These are phyloP conservation scores for Aspergillus brasiliensis DNA, from an alignment of 2,329 filamentous ascomycete genomes.

Conservation along the genomic window DNA sequence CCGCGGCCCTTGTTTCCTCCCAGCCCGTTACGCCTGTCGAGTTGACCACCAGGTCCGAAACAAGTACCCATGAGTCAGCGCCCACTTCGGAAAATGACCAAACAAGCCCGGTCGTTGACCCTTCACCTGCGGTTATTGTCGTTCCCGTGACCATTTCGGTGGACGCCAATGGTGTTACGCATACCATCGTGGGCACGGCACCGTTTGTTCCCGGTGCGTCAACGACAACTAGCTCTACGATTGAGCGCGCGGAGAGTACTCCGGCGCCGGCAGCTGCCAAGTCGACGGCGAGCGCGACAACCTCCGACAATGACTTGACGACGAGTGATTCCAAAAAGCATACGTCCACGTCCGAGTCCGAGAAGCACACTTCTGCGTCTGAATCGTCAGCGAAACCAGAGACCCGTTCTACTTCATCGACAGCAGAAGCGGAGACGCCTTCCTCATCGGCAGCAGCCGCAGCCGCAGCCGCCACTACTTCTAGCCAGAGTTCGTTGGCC, in stretches of 20 bases:
- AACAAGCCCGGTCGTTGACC: constrained; percentile 4
- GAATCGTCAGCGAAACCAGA: background rate
- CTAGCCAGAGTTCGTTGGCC: background rate
- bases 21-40: background rate
- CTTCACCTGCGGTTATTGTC: constrained; percentile 18
- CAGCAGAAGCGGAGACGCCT: background rate
- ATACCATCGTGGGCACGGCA: constrained; percentile 24
- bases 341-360: background rate
- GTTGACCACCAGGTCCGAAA: constrained; percentile 7
- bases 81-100: background rate
- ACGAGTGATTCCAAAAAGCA: background rate
- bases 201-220: constrained; percentile 12
- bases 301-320: background rate
- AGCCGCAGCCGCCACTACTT: background rate
- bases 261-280: constrained; percentile 2
- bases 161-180: constrained; percentile 25
- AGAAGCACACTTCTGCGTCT: background rate
- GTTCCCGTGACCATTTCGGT: constrained; percentile 26
- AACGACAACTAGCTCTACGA: constrained; percentile 16
- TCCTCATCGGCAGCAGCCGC: too few species aligned
- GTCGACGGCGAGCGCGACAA: background rate
- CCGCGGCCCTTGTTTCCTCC: background rate
- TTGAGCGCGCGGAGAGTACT: constrained; percentile 2
- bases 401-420: background rate
- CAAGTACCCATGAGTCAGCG: background rate